Evolutionary conservation across 2,329 filamentous ascomycete genomes (phyloP).

Genomic region (Penicillium sp.): DNA sequence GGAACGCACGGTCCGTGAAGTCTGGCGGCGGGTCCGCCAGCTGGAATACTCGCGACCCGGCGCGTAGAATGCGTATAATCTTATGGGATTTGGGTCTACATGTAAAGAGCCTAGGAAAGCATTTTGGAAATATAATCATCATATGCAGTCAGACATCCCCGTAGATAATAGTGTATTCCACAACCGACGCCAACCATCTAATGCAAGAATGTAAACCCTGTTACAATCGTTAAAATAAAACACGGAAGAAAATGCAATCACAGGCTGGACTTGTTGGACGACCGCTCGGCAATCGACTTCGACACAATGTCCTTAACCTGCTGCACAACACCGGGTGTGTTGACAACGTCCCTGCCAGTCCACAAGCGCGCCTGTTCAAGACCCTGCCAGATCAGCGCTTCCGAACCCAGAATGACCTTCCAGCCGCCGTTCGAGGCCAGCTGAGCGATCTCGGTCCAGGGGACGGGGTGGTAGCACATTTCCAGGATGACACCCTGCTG

Average conservation of each 20-base stretch:
- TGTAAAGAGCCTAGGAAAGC: not conserved
- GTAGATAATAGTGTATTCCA: slow-evolving; percentile 9
- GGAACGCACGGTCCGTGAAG: slow-evolving; percentile 68
- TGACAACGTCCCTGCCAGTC: slow-evolving; percentile 60
- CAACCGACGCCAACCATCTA: slow-evolving; percentile 15
- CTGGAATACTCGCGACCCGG: slow-evolving; percentile 68
- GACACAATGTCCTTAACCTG: slow-evolving; percentile 57
- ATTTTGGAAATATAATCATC: not conserved
- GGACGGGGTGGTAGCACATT: slow-evolving; percentile 78
- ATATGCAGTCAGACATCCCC: not conserved
- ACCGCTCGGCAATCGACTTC: slow-evolving; percentile 45
- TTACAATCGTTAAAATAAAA: slow-evolving; percentile 19
- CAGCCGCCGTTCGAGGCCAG: slow-evolving; percentile 63
- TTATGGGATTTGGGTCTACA: not conserved
- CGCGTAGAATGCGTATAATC: slow-evolving; percentile 34
- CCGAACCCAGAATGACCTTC: slow-evolving; percentile 73
- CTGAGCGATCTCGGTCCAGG: slow-evolving; percentile 65
- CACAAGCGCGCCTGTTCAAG: slow-evolving; percentile 64
- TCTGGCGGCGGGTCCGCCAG: slow-evolving; percentile 66
- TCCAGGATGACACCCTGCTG: slow-evolving; percentile 69
- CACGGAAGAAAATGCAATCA: slow-evolving; percentile 12
- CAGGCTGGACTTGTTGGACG: slow-evolving; percentile 26
- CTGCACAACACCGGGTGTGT: slow-evolving; percentile 56
- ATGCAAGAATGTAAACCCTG: slow-evolving; percentile 26
- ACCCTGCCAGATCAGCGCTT: slow-evolving; percentile 75